Base-by-base conservation (phyloP, 2,329 filamentous ascomycete species). In the Monilinia polystroma region DNA sequence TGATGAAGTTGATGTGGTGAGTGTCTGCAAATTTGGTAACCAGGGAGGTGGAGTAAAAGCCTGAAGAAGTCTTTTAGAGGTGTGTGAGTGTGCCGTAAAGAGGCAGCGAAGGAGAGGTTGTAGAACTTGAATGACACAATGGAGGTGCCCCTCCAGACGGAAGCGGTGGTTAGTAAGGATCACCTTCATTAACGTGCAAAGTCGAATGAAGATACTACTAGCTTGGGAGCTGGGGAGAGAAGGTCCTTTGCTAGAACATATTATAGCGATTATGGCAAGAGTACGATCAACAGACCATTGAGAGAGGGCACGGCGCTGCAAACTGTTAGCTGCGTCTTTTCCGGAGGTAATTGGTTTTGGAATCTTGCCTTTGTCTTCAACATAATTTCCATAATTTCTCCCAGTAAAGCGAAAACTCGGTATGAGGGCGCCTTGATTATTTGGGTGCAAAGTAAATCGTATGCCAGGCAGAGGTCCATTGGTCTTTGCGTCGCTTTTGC, bases 101-200 rank as follows among this genome's bases (percentile, higher is more conserved):
- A 89, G 80, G 47, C 80, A 80, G 29, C 78, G 77, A 47, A 89
- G 80, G n/a, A 89, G 82, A 4, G 81, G 77, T 71, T 87, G 83
- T 67, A 89, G 77, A 2, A 81, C 77, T 47, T 81, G 77, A 57
- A 87, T 76, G 6, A 88, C 79, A 55, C 88, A 77, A 72, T 87
- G 86, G 71, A 86, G 85, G 69, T 87, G 86, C 2, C 85, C 86
- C 71, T 87, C 83, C 1, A 89, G 79, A 12, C 87, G 85, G 54
- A 86, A 79, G 5, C 87, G 80, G 75, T 89, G 85, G 58, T 85
- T 84, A 73, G 82, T 83, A 73, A 89, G 83, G 49, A 89, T 77
- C 29, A 80, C 77, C 65, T 86, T 84, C 26, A 86, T 77, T 11
- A 89, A 78, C 64, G 80, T 81, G 77, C 82, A 87, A 20, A 77